phyloP scores from a whole-genome alignment of 805 yeast species.

The Monosporozyma servazzii region DNA sequence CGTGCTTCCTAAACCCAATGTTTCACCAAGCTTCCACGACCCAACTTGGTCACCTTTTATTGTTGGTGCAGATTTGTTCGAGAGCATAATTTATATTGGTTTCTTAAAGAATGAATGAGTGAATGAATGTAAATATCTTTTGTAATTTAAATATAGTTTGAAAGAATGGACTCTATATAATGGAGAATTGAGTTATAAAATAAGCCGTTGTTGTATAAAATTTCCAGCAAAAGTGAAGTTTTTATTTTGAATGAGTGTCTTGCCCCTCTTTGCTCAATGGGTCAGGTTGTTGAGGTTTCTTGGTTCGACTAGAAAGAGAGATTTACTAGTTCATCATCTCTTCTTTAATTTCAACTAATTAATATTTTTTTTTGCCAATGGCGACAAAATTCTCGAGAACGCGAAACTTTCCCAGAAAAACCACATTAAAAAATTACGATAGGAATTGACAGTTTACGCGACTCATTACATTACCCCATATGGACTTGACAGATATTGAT shows the following conservation, averaged over 20 bases:
- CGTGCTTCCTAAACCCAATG: conserved; percentile 93
- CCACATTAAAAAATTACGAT: background rate
- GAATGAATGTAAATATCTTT: background rate
- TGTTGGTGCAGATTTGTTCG: conserved; percentile 12
- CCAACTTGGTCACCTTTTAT: conserved; percentile 49
- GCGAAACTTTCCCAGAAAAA: background rate
- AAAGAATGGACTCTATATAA: background rate
- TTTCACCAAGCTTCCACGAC: conserved; percentile 94
- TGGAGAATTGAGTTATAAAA: background rate
- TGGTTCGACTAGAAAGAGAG: background rate
- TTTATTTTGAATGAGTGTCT: background rate
- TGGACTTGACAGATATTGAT: background rate
- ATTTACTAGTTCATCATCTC: background rate
- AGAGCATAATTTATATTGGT: conserved; percentile 1
- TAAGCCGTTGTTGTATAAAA: background rate
- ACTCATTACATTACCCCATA: background rate
- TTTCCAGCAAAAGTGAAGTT: background rate
- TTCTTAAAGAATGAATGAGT: background rate
- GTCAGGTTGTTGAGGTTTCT: background rate
- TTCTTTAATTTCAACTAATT: background rate
- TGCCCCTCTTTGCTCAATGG: background rate
- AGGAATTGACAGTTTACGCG: background rate
- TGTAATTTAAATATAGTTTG: background rate
- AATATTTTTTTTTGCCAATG: background rate
- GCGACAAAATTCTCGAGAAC: background rate